Evolutionary conservation across 768 basidiomycete species (phyloP), one percentile per base, ranked within the genome.

Genomic region (Rossbeevera mucosa): DNA sequence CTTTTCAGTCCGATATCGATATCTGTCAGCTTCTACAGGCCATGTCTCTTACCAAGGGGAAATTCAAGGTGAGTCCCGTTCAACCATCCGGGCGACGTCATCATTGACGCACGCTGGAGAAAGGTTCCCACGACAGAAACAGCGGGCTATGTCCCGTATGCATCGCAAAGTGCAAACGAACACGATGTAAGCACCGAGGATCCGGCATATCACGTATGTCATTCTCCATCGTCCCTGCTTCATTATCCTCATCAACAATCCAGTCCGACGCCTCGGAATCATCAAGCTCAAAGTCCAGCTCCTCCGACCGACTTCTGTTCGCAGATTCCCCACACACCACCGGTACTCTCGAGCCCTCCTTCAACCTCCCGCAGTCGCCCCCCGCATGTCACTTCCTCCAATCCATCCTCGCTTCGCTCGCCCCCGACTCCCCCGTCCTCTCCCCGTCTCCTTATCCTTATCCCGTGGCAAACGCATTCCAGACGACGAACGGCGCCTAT

Each of bases 401-500:
- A 65, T 71, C 76, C 57, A 76, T 85, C 58, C 79, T 78, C 59
- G 73, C 74, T 50, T 82, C 82, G 52, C 64, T 85, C 67, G 78
- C 76, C 59, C 72, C 67, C 41, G 68, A 63, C 7, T 69, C 68
- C 33, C 67, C 64, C 68, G 69, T 50, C 21, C 69, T 69, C 55
- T 71, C 55, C 45, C 68, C 68, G 0, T 64, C 25, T 5, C 68
- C 68, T 1, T 70, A 69, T 45, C 68, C 68, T 0, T 69, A 69
- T 18, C 68, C 67, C 57, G 51, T 45, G 11, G 51, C 64, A 51
- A 66, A 57, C 44, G 59, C 53, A 7, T 70, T 74, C 53, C 67
- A 69, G 59, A 88, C 84, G 50, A 85, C 84, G 44, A 76, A 79
- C 71, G 87, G 86, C 60, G 86, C 80, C 53, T 91, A 88, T 63